Percentiles rank a stretch among this genome's conserved stretches.
Conservation (phyloP, 768 basidiomycete species). For the Myochromella boudieri region DNA sequence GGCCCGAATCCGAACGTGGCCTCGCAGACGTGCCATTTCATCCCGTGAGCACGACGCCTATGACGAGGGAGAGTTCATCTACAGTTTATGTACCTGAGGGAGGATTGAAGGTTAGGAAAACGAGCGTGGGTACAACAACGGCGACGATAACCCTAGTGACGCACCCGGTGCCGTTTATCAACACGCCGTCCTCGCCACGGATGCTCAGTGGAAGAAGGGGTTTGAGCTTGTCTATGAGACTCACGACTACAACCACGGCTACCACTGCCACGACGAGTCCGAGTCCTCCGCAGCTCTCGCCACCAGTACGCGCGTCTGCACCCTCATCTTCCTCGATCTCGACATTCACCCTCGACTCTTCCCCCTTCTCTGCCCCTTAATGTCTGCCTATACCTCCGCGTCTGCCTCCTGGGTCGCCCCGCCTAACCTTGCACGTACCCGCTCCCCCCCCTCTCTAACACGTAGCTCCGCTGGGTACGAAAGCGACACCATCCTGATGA, state of each 20-base stretch:
- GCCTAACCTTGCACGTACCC: neutral
- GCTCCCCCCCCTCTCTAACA: neutral
- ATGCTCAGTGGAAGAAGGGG: no score
- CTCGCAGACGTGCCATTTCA: conserved; percentile 83
- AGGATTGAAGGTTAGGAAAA: neutral
- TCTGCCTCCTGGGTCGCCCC: neutral
- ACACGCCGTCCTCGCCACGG: no score
- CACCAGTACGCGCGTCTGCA: no score
- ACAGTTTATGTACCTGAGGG: conserved; percentile 34
- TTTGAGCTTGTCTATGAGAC: no score
- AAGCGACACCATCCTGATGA: no score
- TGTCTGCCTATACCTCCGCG: neutral
- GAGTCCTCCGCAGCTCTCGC: no score
- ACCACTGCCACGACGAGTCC: neutral
- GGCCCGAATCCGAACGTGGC: conserved; percentile 63
- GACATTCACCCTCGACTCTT: no score
- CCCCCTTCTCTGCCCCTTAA: no score
- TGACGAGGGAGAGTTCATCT: conserved; percentile 38
- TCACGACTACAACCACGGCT: neutral
- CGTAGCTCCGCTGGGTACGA: no score
- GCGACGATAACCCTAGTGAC: neutral
- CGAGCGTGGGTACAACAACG: neutral
- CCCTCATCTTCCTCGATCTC: no score
- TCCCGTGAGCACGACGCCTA: conserved; percentile 51
- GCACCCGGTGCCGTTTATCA: no score